A percentile compares a stretch with the other conserved stretches of the same genome.
Evolutionary conservation across 495 filamentous ascomycete genomes (phyloP).

Genomic region (Xylaria flabelliformis): DNA sequence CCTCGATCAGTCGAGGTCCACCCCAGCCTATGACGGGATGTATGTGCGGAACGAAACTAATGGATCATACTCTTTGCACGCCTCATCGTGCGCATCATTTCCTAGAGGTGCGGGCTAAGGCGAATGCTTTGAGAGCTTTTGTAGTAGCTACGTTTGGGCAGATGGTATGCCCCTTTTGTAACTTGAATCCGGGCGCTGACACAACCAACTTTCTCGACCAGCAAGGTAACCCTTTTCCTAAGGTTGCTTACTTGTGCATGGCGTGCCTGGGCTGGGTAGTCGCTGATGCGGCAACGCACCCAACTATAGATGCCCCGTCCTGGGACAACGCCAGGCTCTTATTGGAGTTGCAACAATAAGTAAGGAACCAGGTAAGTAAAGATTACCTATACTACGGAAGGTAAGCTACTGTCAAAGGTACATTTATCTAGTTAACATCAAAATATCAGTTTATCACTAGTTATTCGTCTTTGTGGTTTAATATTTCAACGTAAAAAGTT

Average conservation of each 20-base stretch:
- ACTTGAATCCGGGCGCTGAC: background rate
- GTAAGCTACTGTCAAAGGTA: background rate
- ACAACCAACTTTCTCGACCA: slow-evolving; percentile 24
- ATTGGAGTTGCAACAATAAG: background rate
- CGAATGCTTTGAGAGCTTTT: background rate
- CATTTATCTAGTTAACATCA: background rate
- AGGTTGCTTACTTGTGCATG: slow-evolving; percentile 18
- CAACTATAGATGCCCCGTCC: background rate
- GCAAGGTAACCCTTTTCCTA: background rate
- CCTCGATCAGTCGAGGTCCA: background rate
- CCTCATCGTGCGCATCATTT: slow-evolving; percentile 28
- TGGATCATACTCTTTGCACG: slow-evolving; percentile 26
- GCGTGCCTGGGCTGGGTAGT: slow-evolving; percentile 21
- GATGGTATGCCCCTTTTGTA: slow-evolving; percentile 26
- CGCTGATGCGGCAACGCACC: background rate
- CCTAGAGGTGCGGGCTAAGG: background rate
- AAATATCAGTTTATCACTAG: background rate
- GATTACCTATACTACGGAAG: background rate
- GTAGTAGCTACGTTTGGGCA: background rate
- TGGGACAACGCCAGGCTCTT: too few relatives aligned
- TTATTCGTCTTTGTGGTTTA: too few relatives aligned
- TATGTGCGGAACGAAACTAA: slow-evolving; percentile 24
- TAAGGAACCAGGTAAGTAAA: too few relatives aligned
- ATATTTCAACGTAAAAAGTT: background rate
- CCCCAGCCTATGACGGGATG: slow-evolving; percentile 24